phyloP scores from a whole-genome alignment of 2,329 filamentous ascomycete genomes.

The Fusarium odoratissimum region DNA sequence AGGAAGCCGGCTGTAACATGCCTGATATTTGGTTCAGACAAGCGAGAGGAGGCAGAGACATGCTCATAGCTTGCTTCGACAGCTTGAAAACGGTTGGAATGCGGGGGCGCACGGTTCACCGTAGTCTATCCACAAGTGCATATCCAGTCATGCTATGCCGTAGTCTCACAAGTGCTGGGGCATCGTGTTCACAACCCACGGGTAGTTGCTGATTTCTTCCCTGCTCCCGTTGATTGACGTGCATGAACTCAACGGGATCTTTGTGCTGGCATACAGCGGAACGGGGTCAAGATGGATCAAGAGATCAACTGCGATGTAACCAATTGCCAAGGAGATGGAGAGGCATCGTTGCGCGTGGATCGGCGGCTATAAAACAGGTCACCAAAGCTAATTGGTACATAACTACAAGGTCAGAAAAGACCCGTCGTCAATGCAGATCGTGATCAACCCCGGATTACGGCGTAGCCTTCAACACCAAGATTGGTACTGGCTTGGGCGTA shows the following conservation, averaged over 20 bases:
- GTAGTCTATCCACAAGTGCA: background rate
- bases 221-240: background rate
- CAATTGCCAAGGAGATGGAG: background rate
- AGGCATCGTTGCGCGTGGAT: conserved; percentile 1
- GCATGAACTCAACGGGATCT: background rate
- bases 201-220: conserved; percentile 5
- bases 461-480: conserved; percentile 13
- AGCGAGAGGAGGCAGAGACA: background rate
- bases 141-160: background rate
- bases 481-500: background rate
- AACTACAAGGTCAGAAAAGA: background rate
- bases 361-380: conserved; percentile 23
- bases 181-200: background rate
- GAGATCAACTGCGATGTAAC: background rate
- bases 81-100: conserved; percentile 34
- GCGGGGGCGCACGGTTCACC: conserved; percentile 38
- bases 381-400: conserved; percentile 23
- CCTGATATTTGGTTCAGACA: background rate
- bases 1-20: background rate
- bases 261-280: background rate
- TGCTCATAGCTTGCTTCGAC: background rate
- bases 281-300: background rate
- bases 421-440: conserved; percentile 23
- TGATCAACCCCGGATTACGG: conserved; percentile 25
- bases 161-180: background rate